A percentile compares a stretch with the other conserved stretches of the same genome.
phyloP scores from a whole-genome alignment of 305 asterid genomes.

The Rubia balearica region DNA sequence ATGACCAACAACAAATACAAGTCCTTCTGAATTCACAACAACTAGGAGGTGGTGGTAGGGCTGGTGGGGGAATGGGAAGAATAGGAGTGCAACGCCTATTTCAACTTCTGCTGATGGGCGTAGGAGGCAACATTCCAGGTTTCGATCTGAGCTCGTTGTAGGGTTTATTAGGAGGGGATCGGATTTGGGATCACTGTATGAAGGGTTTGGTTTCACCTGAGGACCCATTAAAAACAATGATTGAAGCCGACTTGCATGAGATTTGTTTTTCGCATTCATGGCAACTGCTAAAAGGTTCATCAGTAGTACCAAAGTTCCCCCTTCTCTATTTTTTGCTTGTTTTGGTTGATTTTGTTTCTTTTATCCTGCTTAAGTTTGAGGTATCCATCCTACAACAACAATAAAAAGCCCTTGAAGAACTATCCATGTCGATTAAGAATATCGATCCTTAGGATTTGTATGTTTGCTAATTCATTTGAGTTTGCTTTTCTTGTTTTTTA shows the following conservation, averaged over 20 bases:
- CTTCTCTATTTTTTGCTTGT: not conserved
- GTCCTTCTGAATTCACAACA: not conserved
- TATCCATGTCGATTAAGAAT: too few species aligned
- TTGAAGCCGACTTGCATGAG: too few species aligned
- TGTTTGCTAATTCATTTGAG: too few species aligned
- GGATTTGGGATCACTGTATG: not conserved
- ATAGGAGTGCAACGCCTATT: not conserved
- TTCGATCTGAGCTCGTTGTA: not conserved
- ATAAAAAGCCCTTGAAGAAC: not conserved
- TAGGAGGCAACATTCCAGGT: not conserved
- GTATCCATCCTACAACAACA: not conserved
- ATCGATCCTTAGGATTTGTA: too few species aligned
- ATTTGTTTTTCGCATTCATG: too few species aligned
- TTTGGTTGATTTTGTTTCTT: not conserved
- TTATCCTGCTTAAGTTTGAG: too few species aligned
- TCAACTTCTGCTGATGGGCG: not conserved
- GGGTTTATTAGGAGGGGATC: not conserved
- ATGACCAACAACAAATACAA: conserved; percentile 14
- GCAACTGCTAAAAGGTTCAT: not conserved
- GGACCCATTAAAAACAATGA: not conserved
- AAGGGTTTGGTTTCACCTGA: not conserved
- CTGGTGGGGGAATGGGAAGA: not conserved
- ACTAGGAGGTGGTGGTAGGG: not conserved
- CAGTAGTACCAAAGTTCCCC: not conserved
- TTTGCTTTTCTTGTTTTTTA: too few species aligned